Evolutionary conservation across 176 grass and related monocot species (phyloP).

Genomic region (Eleusine coracana): DNA sequence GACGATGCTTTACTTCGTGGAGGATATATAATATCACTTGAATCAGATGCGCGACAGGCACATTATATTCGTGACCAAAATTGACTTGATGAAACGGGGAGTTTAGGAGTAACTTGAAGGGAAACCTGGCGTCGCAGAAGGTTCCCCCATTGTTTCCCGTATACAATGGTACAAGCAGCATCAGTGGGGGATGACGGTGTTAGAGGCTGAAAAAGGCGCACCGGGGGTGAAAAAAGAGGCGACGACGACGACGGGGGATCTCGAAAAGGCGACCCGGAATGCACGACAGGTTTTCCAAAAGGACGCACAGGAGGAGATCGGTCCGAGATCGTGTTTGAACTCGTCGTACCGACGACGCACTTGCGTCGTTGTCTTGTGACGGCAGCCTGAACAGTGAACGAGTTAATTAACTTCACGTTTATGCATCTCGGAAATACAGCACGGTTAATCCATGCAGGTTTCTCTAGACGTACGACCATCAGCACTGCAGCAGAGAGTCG

Average conservation of each 20-base stretch:
- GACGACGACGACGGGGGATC: neutral
- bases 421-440: no score
- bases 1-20: conserved; percentile 26
- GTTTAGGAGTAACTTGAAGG: conserved; percentile 24
- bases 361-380: neutral
- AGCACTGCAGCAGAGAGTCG: no score
- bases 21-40: conserved; percentile 21
- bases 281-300: conserved; percentile 18
- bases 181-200: neutral
- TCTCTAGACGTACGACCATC: no score
- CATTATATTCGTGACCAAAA: neutral
- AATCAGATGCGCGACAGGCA: conserved; percentile 23
- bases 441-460: no score
- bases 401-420: no score
- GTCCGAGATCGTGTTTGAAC: conserved; percentile 48
- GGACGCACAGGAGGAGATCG: conserved; percentile 1
- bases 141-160: conserved; percentile 21
- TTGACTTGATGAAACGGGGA: neutral
- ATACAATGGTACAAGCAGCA: neutral
- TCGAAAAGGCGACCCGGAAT: conserved; percentile 11
- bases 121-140: conserved; percentile 17
- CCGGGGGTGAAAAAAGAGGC: neutral
- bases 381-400: neutral
- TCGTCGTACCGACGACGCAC: neutral
- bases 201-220: neutral